phyloP scores from a whole-genome alignment of 192 early-diverging fungal species.

The Linnemannia elongata region DNA sequence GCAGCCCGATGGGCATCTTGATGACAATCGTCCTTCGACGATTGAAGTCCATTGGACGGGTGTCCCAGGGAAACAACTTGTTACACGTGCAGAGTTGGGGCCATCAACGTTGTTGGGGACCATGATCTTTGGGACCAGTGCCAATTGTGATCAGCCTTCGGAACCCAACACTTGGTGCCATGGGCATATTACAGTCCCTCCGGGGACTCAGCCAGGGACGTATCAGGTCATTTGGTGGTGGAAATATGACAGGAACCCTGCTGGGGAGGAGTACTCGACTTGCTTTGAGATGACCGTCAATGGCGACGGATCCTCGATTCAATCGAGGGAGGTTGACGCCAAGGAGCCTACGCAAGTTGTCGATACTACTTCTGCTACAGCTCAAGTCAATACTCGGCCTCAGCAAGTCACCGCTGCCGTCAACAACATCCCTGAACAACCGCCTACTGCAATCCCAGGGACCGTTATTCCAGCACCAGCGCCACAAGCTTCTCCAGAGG shows the following conservation, averaged over 20 bases:
- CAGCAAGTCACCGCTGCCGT: no score
- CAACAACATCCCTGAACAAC: neutral
- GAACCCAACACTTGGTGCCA: slow-evolving; percentile 55
- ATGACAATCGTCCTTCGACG: slow-evolving; percentile 26
- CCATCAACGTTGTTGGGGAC: slow-evolving; percentile 22
- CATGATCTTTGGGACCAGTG: slow-evolving; percentile 35
- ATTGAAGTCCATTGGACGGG: slow-evolving; percentile 48
- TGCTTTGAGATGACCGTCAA: slow-evolving; percentile 49
- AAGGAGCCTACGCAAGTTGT: neutral
- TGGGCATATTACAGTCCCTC: slow-evolving; percentile 27
- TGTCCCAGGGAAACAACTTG: slow-evolving; percentile 15
- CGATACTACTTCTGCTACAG: neutral
- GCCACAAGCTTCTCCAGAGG: neutral
- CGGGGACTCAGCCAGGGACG: slow-evolving; percentile 26
- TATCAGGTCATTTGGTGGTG: slow-evolving; percentile 53
- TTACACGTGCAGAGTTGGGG: slow-evolving; percentile 18
- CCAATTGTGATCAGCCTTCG: slow-evolving; percentile 36
- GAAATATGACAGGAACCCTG: slow-evolving; percentile 53
- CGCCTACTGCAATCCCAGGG: neutral
- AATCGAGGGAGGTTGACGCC: neutral
- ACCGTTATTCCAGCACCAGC: neutral
- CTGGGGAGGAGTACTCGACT: slow-evolving; percentile 56
- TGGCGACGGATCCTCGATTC: neutral
- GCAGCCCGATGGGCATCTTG: slow-evolving; percentile 51
- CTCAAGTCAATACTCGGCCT: neutral